Evolutionary conservation across 345 rosid species (phyloP).

Genomic region (Populus ilicifolia): DNA sequence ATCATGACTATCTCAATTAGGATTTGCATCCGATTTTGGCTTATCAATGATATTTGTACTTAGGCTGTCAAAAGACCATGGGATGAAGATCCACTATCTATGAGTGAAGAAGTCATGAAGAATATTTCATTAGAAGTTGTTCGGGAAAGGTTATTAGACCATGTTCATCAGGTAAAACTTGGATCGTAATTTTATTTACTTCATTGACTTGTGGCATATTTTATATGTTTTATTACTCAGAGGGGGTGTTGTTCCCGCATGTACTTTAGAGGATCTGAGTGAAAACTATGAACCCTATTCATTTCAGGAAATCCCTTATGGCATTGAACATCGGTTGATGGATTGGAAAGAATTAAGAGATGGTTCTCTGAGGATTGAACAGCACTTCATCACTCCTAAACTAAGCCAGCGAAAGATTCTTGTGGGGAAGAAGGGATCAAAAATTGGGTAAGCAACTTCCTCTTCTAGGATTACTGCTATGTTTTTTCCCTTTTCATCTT

Average conservation of each 20-base stretch:
- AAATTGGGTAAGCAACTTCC: constrained; percentile 58
- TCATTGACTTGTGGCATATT: neutral
- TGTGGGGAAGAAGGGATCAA: constrained; percentile 83
- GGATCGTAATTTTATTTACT: neutral
- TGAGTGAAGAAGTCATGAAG: constrained; percentile 89
- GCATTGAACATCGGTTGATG: constrained; percentile 71
- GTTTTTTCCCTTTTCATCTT: neutral
- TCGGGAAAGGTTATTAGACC: constrained; percentile 77
- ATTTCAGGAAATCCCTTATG: constrained; percentile 77
- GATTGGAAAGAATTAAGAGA: constrained; percentile 83
- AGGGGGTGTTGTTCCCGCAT: neutral
- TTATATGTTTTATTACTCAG: neutral
- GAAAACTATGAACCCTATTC: neutral
- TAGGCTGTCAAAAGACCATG: constrained; percentile 91
- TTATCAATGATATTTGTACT: constrained; percentile 24
- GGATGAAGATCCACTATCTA: constrained; percentile 78
- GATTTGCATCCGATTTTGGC: constrained; percentile 15
- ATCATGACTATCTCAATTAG: neutral
- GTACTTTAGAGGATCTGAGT: neutral
- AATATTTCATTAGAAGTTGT: constrained; percentile 85
- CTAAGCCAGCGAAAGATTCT: constrained; percentile 88
- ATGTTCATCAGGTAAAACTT: constrained; percentile 77
- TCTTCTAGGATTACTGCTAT: neutral
- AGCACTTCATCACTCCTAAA: constrained; percentile 68
- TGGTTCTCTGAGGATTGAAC: constrained; percentile 88